Evolutionary conservation across 1,139 yeast species (phyloP).

Genomic region (Protomyces inundatus): DNA sequence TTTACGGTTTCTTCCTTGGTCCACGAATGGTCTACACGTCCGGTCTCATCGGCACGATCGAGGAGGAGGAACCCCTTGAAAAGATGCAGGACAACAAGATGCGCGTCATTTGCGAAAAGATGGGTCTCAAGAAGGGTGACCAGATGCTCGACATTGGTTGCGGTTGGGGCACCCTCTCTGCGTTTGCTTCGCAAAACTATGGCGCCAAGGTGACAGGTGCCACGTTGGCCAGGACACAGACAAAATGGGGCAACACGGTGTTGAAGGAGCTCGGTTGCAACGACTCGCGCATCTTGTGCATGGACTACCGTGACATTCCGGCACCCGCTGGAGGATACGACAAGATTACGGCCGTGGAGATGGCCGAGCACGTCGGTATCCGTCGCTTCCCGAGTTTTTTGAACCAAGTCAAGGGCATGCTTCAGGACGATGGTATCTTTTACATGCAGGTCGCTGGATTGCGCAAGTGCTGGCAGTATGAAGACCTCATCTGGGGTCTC

Average conservation of each 20-base stretch:
- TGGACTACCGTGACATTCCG: constrained; percentile 90
- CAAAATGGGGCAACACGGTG: constrained; percentile 78
- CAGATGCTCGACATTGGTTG: constrained; percentile 79
- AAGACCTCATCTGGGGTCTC: constrained; percentile 89
- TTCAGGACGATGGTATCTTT: constrained; percentile 87
- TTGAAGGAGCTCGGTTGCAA: constrained; percentile 64
- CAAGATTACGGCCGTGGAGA: constrained; percentile 85
- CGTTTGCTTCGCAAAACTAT: constrained; percentile 73
- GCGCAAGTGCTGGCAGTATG: constrained; percentile 91
- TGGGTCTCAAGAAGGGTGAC: constrained; percentile 67
- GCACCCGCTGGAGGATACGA: constrained; percentile 69
- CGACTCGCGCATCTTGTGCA: constrained; percentile 63
- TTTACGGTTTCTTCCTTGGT: constrained; percentile 89
- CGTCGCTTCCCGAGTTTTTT: constrained; percentile 73
- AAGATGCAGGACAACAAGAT: constrained; percentile 86
- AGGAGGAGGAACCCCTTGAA: constrained; percentile 70
- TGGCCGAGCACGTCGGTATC: constrained; percentile 96
- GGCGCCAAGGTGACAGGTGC: constrained; percentile 87
- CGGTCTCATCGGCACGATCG: constrained; percentile 71
- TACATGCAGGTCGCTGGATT: constrained; percentile 85
- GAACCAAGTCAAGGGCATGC: constrained; percentile 73
- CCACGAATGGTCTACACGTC: constrained; percentile 93
- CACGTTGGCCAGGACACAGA: constrained; percentile 85
- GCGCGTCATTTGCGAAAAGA: constrained; percentile 81
- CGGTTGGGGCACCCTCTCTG: constrained; percentile 94